Percentiles rank a stretch among this genome's conserved stretches.
phyloP scores from a whole-genome alignment of 805 yeast genomes.

The Diddensiella transvaalensis region DNA sequence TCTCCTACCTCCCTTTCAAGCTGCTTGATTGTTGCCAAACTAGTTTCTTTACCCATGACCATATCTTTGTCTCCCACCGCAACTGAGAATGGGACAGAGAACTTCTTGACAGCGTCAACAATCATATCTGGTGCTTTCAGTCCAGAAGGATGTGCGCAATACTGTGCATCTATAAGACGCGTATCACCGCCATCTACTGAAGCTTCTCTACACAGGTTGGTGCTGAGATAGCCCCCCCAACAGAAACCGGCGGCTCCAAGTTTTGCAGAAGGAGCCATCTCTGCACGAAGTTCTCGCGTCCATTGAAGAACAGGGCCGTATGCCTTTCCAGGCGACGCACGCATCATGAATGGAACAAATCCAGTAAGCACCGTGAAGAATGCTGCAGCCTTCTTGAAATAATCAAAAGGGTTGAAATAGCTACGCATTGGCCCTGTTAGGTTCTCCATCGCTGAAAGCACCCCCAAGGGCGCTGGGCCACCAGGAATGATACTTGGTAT shows the following conservation, averaged over 20 bases:
- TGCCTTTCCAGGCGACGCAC: neutral
- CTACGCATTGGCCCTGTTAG: neutral
- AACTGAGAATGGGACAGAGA: neutral
- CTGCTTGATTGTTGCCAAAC: neutral
- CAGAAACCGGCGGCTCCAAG: neutral
- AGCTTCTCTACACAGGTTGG: neutral
- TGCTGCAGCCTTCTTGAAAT: neutral
- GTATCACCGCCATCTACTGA: neutral
- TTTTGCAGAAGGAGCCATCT: neutral
- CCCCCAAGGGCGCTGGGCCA: neutral
- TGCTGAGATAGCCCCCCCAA: neutral
- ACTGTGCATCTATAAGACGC: neutral
- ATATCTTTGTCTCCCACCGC: neutral
- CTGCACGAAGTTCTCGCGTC: neutral
- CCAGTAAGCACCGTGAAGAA: neutral
- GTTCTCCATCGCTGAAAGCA: neutral
- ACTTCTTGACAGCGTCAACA: neutral
- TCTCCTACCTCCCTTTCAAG: neutral
- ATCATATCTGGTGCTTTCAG: neutral
- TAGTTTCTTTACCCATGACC: neutral
- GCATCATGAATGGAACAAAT: neutral
- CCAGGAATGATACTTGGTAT: neutral
- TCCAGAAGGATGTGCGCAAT: neutral
- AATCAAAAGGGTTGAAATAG: neutral
- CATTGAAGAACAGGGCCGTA: neutral